Base-by-base conservation (phyloP, 805 yeast species). In the Schizosaccharomyces octosporus region DNA sequence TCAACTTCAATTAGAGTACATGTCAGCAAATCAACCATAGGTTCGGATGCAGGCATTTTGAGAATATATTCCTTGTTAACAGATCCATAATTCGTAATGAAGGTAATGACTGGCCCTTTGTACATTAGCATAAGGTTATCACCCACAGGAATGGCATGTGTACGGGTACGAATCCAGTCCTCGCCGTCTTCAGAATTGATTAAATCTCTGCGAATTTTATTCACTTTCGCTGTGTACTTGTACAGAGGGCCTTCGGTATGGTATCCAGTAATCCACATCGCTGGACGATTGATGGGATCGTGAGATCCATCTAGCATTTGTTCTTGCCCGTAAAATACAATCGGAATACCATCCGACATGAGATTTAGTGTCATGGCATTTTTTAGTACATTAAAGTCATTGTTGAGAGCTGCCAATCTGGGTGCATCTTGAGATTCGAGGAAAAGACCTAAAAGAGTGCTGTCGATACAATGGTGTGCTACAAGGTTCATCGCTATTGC, bases 381-480 rank as follows among this genome's bases (percentile, higher is more conserved):
- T 48, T 42, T 51, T 13, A 36, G 24, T 6, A 54, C 59, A n/a
- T 24, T 21, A 24, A 31, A 29, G 42, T 59, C 63, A 19, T 48
- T 48, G 31, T 42, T 59, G 4, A 42, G 31, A 13, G 63, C 39
- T 9, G 60, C 63, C 48, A 62, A 31, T 17, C 63, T 48, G 13
- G 63, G 63, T 57, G 54, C 43, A 27, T 62, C 63, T 2, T 62
- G 63, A 31, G 62, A 61, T 27, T 62, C 63, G 45, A 60, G 43
- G 60, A 62, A 62, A 29, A 45, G 43, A 21, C 61, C 61, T 19
- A 59, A 29, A 13, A 43, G 29, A 13, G 55, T 42, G 21, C 51
- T 41, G 21, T 59, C 55, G 7, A 17, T 24, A 55, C 61, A 59
- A 19, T 39, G 41, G 15, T 42, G 27, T 1, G 55, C 54, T 19